phyloP scores from a whole-genome alignment of 1,139 yeast species.

The Saccharomyces pastorianus region DNA sequence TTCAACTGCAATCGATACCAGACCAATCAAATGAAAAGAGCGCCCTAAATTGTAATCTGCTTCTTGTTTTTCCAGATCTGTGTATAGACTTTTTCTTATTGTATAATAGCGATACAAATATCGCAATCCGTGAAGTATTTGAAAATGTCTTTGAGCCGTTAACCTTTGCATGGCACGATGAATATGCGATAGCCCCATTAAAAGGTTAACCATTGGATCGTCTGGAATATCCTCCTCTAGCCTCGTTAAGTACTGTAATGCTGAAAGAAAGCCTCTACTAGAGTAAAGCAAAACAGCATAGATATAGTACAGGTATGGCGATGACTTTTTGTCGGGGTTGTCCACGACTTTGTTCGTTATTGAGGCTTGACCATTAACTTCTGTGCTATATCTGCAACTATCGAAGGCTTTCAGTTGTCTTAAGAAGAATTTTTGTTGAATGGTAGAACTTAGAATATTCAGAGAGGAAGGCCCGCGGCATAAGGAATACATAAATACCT shows the following conservation, averaged over 20 bases:
- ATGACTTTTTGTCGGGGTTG: slow-evolving; percentile 42
- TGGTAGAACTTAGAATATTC: slow-evolving; percentile 58
- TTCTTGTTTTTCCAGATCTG: slow-evolving; percentile 58
- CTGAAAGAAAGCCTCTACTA: slow-evolving; percentile 75
- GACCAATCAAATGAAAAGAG: slow-evolving; percentile 73
- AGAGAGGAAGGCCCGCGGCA: slow-evolving; percentile 49
- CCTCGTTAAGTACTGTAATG: slow-evolving; percentile 59
- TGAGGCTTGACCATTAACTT: slow-evolving; percentile 76
- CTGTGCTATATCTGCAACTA: slow-evolving; percentile 45
- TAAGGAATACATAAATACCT: slow-evolving; percentile 54
- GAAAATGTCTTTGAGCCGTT: slow-evolving; percentile 77
- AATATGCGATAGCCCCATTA: slow-evolving; percentile 74
- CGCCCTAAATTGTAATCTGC: slow-evolving; percentile 78
- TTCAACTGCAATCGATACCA: slow-evolving; percentile 59
- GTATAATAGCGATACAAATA: slow-evolving; percentile 65
- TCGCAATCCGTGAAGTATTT: slow-evolving; percentile 77
- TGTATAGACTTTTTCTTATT: slow-evolving; percentile 31
- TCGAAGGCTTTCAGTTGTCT: slow-evolving; percentile 88
- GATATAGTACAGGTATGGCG: slow-evolving; percentile 64
- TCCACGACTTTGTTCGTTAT: slow-evolving; percentile 41
- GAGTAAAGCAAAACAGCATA: slow-evolving; percentile 76
- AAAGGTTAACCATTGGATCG: slow-evolving; percentile 72
- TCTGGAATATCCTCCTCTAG: slow-evolving; percentile 54
- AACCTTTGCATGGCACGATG: slow-evolving; percentile 90
- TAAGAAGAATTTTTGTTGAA: slow-evolving; percentile 80